Percentiles rank a stretch among this genome's conserved stretches.
Evolutionary conservation across 768 basidiomycete genomes (phyloP).

Genomic region (Xerocomus spinulosus): DNA sequence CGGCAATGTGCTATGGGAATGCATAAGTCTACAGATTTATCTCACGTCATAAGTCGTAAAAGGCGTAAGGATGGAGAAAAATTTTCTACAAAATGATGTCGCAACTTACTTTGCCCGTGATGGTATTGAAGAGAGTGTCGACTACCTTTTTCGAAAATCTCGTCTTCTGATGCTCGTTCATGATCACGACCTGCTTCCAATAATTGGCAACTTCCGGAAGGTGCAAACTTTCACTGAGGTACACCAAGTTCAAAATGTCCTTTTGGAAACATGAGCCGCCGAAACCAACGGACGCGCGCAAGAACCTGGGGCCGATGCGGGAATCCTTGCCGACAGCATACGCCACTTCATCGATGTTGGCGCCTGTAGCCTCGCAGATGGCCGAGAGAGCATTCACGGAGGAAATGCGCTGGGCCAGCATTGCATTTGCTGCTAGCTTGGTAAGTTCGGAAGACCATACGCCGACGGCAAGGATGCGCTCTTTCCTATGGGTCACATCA

Average conservation of each 20-base stretch:
- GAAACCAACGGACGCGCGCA: conserved; percentile 93
- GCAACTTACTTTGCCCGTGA: conserved; percentile 79
- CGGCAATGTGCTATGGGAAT: conserved; percentile 71
- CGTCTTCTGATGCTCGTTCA: conserved; percentile 98
- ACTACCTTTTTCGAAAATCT: conserved; percentile 96
- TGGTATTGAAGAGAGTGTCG: conserved; percentile 97
- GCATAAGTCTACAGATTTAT: not conserved
- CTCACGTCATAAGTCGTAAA: not conserved
- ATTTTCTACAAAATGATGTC: not conserved
- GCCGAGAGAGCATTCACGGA: conserved; percentile 97
- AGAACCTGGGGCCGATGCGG: conserved; percentile 91
- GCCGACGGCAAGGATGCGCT: conserved; percentile 88
- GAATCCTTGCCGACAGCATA: conserved; percentile 90
- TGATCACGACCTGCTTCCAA: conserved; percentile 94
- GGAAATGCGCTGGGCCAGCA: conserved; percentile 99
- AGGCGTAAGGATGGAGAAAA: not conserved
- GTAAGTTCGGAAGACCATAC: conserved; percentile 98
- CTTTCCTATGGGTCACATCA: conserved; percentile 39
- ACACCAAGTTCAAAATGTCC: conserved; percentile 98
- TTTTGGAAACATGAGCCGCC: conserved; percentile 99
- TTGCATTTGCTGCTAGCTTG: conserved; percentile 98
- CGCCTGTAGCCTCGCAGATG: conserved; percentile 97
- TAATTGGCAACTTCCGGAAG: conserved; percentile 96
- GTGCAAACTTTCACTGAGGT: conserved; percentile 91
- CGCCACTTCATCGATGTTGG: conserved; percentile 97